Evolutionary conservation across 2,329 filamentous ascomycete species (phyloP).

Genomic region (Talaromyces sp.): DNA sequence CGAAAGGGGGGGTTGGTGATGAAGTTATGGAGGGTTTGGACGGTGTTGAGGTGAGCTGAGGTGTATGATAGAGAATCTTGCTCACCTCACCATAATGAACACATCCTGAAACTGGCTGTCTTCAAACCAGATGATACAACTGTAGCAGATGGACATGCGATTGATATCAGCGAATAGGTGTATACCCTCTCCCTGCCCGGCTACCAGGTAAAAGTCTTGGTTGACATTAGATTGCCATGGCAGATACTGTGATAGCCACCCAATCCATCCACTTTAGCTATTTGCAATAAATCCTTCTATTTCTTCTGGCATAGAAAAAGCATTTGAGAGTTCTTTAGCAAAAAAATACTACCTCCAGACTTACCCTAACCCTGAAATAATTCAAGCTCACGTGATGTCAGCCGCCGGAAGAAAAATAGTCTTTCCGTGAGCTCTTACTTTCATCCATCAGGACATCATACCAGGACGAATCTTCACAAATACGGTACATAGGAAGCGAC

Average conservation of each 20-base stretch:
- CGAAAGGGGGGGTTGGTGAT: constrained; percentile 73
- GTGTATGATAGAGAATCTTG: neutral
- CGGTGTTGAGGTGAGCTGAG: constrained; percentile 57
- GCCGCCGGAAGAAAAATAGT: neutral
- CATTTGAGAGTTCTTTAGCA: too few species aligned
- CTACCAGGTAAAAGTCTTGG: neutral
- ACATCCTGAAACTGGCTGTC: neutral
- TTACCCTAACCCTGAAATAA: neutral
- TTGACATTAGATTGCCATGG: neutral
- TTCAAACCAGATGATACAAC: neutral
- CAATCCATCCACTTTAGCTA: neutral
- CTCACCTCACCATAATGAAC: neutral
- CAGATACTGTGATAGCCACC: too few species aligned
- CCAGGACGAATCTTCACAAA: neutral
- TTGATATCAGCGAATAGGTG: neutral
- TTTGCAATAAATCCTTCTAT: neutral
- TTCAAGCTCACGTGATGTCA: neutral
- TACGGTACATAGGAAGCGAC: too few species aligned
- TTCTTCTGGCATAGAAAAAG: too few species aligned
- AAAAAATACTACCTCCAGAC: too few species aligned
- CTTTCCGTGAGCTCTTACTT: neutral
- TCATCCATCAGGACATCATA: neutral
- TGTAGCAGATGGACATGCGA: neutral
- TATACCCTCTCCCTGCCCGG: neutral
- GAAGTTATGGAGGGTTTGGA: constrained; percentile 81